Evolutionary conservation across 2,329 filamentous ascomycete species (phyloP).

Genomic region (Chaetomium sp.): DNA sequence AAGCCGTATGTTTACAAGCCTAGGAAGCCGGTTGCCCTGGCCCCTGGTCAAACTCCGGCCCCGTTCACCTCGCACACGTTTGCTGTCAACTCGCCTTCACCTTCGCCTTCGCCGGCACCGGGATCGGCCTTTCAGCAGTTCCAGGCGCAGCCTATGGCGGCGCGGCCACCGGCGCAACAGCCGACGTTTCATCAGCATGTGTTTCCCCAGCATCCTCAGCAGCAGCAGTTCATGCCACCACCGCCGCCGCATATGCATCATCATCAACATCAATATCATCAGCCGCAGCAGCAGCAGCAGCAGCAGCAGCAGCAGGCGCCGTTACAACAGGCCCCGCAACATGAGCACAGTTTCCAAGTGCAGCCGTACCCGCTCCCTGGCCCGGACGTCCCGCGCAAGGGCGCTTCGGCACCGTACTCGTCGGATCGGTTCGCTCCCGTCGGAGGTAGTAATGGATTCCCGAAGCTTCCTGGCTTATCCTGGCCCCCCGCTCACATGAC

Average conservation of each 20-base stretch:
- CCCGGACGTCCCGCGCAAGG: constrained; percentile 21
- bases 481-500: constrained; percentile 28
- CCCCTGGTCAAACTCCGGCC: constrained; percentile 5
- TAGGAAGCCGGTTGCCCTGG: constrained; percentile 30
- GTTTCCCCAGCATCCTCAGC: constrained; percentile 8
- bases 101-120: constrained; percentile 11
- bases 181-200: constrained; percentile 13
- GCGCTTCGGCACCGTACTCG: constrained; percentile 17
- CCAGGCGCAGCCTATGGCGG: constrained; percentile 5
- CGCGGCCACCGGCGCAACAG: constrained; percentile 7
- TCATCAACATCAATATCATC: not conserved
- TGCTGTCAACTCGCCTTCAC: constrained; percentile 26
- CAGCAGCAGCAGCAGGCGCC: constrained; percentile 8
- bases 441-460: constrained; percentile 27
- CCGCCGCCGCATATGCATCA: constrained; percentile 6
- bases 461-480: constrained; percentile 26
- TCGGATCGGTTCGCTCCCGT: constrained; percentile 25
- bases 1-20: constrained; percentile 52
- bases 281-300: constrained; percentile 4
- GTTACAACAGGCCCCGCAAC: constrained; percentile 6
- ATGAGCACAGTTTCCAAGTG: constrained; percentile 2
- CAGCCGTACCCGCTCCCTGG: constrained; percentile 19
- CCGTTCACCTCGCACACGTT: constrained; percentile 34
- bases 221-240: constrained; percentile 7
- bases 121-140: constrained; percentile 8